Base-by-base conservation (phyloP, 768 basidiomycete genomes). In the Amyloporia xantha region DNA sequence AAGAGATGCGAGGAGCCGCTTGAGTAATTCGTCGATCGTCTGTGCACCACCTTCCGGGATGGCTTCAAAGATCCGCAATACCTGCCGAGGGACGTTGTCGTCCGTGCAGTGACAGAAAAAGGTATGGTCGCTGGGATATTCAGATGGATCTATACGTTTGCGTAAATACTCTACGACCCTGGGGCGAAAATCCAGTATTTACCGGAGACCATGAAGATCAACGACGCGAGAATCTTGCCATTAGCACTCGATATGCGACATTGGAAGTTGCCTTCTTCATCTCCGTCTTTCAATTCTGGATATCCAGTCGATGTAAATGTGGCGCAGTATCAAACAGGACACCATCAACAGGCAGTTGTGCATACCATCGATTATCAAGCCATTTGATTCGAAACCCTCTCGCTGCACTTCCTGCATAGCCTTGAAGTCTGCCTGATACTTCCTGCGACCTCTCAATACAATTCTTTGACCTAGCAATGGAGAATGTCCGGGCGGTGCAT, bases 241-340 rank as follows among this genome's bases (percentile, higher is more conserved):
- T 62, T 66, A 24, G 47, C 47, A n/a, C 72, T 60, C 37, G 64
- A 59, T 20, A 83, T 64, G 11, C 58, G 57, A 25, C 82, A 66
- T 45, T 81, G 73, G n/a, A 86, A 64, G n/a, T 75, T 71, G 13
- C 81, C 81, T 53, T 84, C 82, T 43, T 84, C 82, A 23, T 84
- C 82, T 23, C 81, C 81, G 21, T 70, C 39, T 24, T 66, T 60
- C n/a, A 82, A 59, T 44, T 63, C 82, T 86, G 11, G 6, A n/a
- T n/a, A n/a, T n/a, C n/a, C n/a, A n/a, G n/a, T n/a, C n/a, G n/a
- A 45, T 13, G 15, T 41, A 17, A 13, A 12, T 15, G 30, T 37
- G 38, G 13, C 21, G 37, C n/a, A 26, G 13, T 5, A 23, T 41
- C 37, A 23, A 25, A 24, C 11, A 33, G 17, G 15, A 44, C 7